Base-by-base conservation (phyloP, 495 filamentous ascomycete species). In the Rostrohypoxylon terebratum region DNA sequence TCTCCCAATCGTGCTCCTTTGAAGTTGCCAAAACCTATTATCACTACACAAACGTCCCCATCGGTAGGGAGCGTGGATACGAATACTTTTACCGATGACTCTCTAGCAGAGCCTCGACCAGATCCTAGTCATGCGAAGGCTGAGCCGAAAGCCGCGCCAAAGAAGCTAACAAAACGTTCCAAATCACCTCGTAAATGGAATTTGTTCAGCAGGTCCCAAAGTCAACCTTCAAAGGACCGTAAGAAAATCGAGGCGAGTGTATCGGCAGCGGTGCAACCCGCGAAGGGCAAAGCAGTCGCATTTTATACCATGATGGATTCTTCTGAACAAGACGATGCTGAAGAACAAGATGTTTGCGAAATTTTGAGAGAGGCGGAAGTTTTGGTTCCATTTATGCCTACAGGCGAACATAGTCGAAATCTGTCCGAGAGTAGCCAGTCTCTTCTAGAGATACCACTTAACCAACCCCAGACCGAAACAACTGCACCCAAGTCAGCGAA, bases 281-380 rank as follows among this genome's bases (percentile, higher is more conserved):
- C 79, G 21, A 77, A 75, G 59, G 73, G 68, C 34, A 86, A 86
- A 50, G 77, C 85, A 5, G 72, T 86, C 0, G 90, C 94, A 2
- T 94, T 96, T 74, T 98, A 98, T 79, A 92, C 93, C 1, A 83
- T 96, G 69, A 85, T 96, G 59, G 94, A 96, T 69, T 83, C 87
- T 31, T 88, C 87, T 2, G 92, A 95, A 68, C 87, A 87, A 63
- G 90, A 90, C 3, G 90, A 92, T 59, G 75, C 85, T 7, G 87
- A 87, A 25, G 72, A 79, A 0, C 71, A 83, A 33, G 88, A 91
- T 69, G 80, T 94, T 23, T 87, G 90, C 51, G 86, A 89, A 40
- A 87, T 94, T 16, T 83, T 94, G 54, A 87, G 88, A 36, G 88
- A 88, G 53, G 81, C 89, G 6, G 86, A 89, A 54, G 71, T 77